Evolutionary conservation across 2,329 filamentous ascomycete species (phyloP), one percentile per base, ranked within the genome.

Genomic region (Microsporum audouinii): DNA sequence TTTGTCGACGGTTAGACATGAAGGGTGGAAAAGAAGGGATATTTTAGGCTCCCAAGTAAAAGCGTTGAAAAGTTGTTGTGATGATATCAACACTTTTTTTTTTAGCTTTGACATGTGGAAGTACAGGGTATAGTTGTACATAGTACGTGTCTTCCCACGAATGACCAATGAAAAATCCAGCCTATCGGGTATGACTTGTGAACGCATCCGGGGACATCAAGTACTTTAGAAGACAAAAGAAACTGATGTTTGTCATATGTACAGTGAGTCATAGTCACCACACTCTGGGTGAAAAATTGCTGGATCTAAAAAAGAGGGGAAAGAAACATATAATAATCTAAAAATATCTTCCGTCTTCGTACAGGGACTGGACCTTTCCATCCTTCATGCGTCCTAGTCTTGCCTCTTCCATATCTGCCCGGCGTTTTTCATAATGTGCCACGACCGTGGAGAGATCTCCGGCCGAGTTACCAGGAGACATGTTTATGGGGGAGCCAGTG

Each of bases 401-500:
- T 69, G 77, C 77, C 70, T 80, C 80, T 63, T 87, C 82, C 62
- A 78, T 77, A 62, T 82, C 79, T 69, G 76, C 74, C 61, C 83
- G 80, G 68, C 82, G 69, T 68, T 80, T 79, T 71, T 84, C 76
- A 71, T 86, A 88, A 74, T 87, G 83, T 34, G 79, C 81, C 62
- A 85, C 82, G 60, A 87, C 76, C 59, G 78, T 71, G 69, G 81
- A 80, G 66, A 88, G 75, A 68, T 85, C 80, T 57, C 79, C 80
- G 60, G 79, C 73, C 53, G 75, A 75, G 64, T 82, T 81, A 58
- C 85, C 85, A 49, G 85, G 83, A 36, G 79, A 75, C 60, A 87
- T 80, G 69, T 88, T 88, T 73, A 78, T 84, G 14, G 84, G 84
- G 1, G 82, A 82, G 59, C 82, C 81, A 27, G 75, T 73, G 70